Evolutionary conservation across 108 stramenopile species (phyloP).

Genomic region (Asterionellopsis glacialis): DNA sequence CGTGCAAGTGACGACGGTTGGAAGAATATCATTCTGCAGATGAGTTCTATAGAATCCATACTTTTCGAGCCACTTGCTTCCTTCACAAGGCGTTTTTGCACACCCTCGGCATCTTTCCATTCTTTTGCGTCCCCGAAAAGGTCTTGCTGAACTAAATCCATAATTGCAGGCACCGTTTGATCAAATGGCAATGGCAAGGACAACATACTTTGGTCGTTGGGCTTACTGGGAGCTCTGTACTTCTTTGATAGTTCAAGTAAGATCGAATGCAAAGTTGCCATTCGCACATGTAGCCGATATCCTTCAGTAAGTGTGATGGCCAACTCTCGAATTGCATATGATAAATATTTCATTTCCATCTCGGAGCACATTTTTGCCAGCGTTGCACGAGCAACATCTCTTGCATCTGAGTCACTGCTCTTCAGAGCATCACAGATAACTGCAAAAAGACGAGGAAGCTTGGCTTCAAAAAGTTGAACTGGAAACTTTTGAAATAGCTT

Average conservation of each 20-base stretch:
- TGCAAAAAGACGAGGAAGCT: conserved; percentile 76
- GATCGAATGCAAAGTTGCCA: conserved; percentile 78
- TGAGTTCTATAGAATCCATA: conserved; percentile 75
- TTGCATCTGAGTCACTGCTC: conserved; percentile 71
- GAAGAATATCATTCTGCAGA: conserved; percentile 53
- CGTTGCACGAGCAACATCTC: conserved; percentile 83
- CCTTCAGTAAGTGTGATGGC: conserved; percentile 81
- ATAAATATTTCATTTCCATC: conserved; percentile 71
- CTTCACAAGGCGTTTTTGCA: conserved; percentile 74
- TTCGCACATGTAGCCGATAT: conserved; percentile 87
- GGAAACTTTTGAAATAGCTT: conserved; percentile 90
- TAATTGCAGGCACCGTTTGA: conserved; percentile 63
- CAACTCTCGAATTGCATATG: conserved; percentile 78
- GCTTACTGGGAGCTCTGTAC: conserved; percentile 20
- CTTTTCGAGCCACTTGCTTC: conserved; percentile 85
- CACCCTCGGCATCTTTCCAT: conserved; percentile 65
- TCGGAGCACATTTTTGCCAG: conserved; percentile 76
- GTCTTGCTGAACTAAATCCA: conserved; percentile 85
- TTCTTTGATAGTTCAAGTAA: conserved; percentile 43
- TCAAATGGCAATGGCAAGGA: conserved; percentile 37
- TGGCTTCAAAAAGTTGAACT: conserved; percentile 49
- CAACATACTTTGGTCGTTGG: not conserved
- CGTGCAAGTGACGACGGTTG: conserved; percentile 46
- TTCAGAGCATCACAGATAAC: conserved; percentile 83
- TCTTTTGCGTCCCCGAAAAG: conserved; percentile 83